These are phyloP conservation scores for Limtongia smithiae DNA, from an alignment of 805 yeast species.

Conservation along the genomic window DNA sequence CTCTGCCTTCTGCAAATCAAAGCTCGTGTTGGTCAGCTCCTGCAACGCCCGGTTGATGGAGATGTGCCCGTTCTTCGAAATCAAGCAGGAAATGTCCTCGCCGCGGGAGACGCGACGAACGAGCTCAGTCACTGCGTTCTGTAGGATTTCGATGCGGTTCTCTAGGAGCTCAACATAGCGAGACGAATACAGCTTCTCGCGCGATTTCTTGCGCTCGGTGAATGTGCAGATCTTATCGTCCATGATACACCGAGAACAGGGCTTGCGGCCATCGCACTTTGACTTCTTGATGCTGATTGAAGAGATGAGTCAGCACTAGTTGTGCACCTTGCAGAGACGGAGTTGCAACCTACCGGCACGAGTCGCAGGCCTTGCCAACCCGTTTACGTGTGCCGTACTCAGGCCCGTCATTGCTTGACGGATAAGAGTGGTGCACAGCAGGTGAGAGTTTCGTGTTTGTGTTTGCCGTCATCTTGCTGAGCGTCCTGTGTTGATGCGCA, in stretches of 20 bases:
- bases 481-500: too few relatives aligned
- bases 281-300: constrained; percentile 21
- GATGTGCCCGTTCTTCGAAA: constrained; percentile 27
- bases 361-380: constrained; percentile 52
- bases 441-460: too few relatives aligned
- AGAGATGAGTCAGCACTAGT: not conserved
- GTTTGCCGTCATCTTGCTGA: too few relatives aligned
- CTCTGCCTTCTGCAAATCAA: constrained; percentile 23
- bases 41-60: constrained; percentile 31
- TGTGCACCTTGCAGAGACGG: not conserved
- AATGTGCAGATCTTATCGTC: constrained; percentile 59
- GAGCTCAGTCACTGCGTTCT: constrained; percentile 30
- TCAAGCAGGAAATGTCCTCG: constrained; percentile 24
- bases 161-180: constrained; percentile 59
- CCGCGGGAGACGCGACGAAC: constrained; percentile 28
- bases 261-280: constrained; percentile 46
- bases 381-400: constrained; percentile 33
- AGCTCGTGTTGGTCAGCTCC: constrained; percentile 22
- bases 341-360: constrained; percentile 38
- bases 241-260: constrained; percentile 50
- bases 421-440: constrained; percentile 16
- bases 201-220: constrained; percentile 50
- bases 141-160: constrained; percentile 51
- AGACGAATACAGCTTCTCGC: constrained; percentile 54
- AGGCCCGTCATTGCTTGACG: constrained; percentile 12